These are phyloP conservation scores for Aspergillus pseudonomiae DNA, from an alignment of 2,329 filamentous ascomycete genomes.

Conservation along the genomic window DNA sequence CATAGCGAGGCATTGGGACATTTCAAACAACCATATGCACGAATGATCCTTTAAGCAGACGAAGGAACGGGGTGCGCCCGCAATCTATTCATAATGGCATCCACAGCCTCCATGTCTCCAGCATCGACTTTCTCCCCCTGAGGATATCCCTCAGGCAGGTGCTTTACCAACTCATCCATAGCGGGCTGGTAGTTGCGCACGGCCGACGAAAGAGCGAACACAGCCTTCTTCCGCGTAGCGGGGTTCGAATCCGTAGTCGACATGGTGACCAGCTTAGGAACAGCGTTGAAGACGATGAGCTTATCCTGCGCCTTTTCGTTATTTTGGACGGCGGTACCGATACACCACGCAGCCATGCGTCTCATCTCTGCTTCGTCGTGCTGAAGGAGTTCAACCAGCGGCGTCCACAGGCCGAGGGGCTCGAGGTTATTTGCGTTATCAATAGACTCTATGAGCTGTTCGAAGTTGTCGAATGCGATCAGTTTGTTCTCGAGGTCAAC, in stretches of 20 bases:
- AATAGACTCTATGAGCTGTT: slow-evolving; percentile 86
- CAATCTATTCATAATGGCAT: slow-evolving; percentile 71
- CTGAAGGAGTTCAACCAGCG: slow-evolving; percentile 72
- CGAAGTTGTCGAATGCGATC: slow-evolving; percentile 90
- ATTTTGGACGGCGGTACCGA: slow-evolving; percentile 95
- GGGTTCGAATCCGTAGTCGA: slow-evolving; percentile 62
- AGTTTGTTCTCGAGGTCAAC: slow-evolving; percentile 74
- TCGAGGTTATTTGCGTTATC: slow-evolving; percentile 97
- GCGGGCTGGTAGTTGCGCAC: slow-evolving; percentile 87
- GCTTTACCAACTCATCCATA: slow-evolving; percentile 66
- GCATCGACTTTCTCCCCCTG: slow-evolving; percentile 70
- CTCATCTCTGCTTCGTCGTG: slow-evolving; percentile 72
- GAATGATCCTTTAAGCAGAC: slow-evolving; percentile 28
- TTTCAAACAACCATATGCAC: background rate
- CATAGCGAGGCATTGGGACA: background rate
- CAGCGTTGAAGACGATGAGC: slow-evolving; percentile 64
- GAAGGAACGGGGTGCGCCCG: slow-evolving; percentile 48
- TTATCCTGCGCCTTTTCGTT: slow-evolving; percentile 83
- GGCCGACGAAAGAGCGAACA: slow-evolving; percentile 84
- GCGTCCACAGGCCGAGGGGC: slow-evolving; percentile 77
- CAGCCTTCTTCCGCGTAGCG: slow-evolving; percentile 78
- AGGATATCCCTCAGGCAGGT: slow-evolving; percentile 64
- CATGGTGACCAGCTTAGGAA: slow-evolving; percentile 70
- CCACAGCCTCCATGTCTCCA: slow-evolving; percentile 82
- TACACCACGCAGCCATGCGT: slow-evolving; percentile 89